These are phyloP conservation scores for Klebsormidium nitens DNA, from an alignment of 139 green algal species.

Conservation along the genomic window DNA sequence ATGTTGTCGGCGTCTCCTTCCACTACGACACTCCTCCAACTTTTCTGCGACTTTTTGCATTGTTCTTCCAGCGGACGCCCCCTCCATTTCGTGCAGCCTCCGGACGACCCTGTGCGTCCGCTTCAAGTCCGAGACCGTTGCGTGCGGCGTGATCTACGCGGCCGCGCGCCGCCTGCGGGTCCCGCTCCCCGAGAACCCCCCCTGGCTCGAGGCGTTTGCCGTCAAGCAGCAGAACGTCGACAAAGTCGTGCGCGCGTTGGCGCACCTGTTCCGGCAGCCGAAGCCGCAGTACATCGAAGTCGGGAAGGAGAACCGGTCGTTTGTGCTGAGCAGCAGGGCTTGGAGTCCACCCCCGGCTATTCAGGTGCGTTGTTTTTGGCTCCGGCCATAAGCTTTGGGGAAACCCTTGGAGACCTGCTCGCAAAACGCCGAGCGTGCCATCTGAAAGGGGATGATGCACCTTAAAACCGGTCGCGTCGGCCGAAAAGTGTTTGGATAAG, in stretches of 20 bases:
- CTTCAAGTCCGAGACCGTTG: constrained; percentile 70
- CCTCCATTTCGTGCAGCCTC: no score
- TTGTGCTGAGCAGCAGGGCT: constrained; percentile 24
- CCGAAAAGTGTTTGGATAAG: constrained; percentile 4
- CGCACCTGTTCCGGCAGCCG: neutral
- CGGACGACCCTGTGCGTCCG: constrained; percentile 82
- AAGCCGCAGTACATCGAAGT: constrained; percentile 27
- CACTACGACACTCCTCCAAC: no score
- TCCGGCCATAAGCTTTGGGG: neutral
- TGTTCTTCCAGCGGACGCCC: no score
- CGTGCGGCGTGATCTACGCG: constrained; percentile 81
- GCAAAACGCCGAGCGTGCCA: neutral
- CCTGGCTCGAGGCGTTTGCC: constrained; percentile 75
- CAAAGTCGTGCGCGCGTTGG: constrained; percentile 42
- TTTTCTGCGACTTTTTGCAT: no score
- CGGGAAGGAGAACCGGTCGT: constrained; percentile 24
- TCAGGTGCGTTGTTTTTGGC: neutral
- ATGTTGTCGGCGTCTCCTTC: no score
- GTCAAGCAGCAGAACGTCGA: constrained; percentile 54
- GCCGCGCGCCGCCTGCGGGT: constrained; percentile 66
- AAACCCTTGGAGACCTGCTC: constrained; percentile 11
- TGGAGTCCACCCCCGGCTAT: constrained; percentile 28
- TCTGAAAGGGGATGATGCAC: neutral
- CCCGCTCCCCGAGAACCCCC: constrained; percentile 61
- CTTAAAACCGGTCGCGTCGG: neutral